Base-by-base conservation (phyloP, 2,329 filamentous ascomycete species). In the Pseudocercospora crystallina region DNA sequence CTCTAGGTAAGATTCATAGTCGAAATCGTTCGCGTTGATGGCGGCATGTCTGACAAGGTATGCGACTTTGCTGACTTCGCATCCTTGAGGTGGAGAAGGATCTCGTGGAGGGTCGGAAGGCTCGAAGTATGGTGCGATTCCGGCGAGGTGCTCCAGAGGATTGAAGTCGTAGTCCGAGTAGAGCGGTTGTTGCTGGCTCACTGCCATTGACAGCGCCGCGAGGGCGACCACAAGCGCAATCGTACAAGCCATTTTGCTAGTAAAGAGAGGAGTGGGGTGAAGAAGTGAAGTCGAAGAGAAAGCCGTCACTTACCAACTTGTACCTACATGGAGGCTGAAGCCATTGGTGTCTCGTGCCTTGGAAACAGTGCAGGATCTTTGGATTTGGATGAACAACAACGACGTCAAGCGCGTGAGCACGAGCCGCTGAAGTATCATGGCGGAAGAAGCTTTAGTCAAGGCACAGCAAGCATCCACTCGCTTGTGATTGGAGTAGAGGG, bases 21-120 rank as follows among this genome's bases (percentile, higher is more conserved):
- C 76, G 59, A 77, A 78, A 49, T 77, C 74, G 51, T 79, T 79
- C 33, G 74, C 74, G 53, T 75, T 77, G 54, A 79, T 79, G 32
- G 76, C 75, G 1, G 76, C 75, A 61, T 79, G 76, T 9, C 76
- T 71, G 14, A 78, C 68, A 5, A 79, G 71, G 55, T 78, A 77
- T 5, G 76, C 71, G 8, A 74, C 76, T 43, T 73, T 66, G 8
- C 73, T 76, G 20, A 78, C 74, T 56, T 76, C 74, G 68, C 76
- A 79, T 48, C 76, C 76, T 63, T 76, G 74, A 8, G 76, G 74
- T 31, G 76, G 70, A 39, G 70, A 65, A 1, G 75, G 76, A 51
- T 77, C 72, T 47, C 74, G 70, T 32, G 71, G 67, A 30, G 76
- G 75, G 48, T 76, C 72, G 9, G 71, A 61, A 11, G 75, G 74